These are phyloP conservation scores for Globisporangium perplexum DNA, from an alignment of 352 stramenopile species.

Conservation along the genomic window DNA sequence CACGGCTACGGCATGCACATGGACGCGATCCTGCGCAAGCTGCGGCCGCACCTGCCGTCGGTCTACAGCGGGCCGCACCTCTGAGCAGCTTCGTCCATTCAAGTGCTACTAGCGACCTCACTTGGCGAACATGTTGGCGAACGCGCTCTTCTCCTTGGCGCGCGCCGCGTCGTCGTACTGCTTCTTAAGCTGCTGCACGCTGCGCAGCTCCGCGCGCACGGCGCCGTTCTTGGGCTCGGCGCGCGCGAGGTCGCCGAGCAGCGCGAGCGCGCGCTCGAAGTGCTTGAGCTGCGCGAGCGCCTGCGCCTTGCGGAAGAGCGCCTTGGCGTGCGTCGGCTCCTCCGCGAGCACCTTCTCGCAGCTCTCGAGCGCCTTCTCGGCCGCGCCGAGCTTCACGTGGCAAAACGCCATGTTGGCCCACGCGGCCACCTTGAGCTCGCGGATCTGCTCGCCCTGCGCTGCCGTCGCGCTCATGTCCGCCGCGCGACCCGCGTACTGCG, in stretches of 20 bases:
- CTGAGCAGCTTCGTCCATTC: slow-evolving; percentile 3
- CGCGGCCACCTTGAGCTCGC: slow-evolving; percentile 56
- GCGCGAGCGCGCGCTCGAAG: slow-evolving; percentile 43
- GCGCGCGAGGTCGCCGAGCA: slow-evolving; percentile 48
- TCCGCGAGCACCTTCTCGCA: slow-evolving; percentile 76
- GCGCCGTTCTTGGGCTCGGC: slow-evolving; percentile 67
- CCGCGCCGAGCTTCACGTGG: slow-evolving; percentile 58
- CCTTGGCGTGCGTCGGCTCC: slow-evolving; percentile 64
- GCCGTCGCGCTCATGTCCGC: slow-evolving; percentile 48
- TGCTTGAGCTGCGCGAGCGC: slow-evolving; percentile 51
- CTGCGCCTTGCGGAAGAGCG: slow-evolving; percentile 77
- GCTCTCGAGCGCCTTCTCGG: slow-evolving; percentile 45
- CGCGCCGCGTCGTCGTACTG: slow-evolving; percentile 51
- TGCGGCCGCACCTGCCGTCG: slow-evolving; percentile 37
- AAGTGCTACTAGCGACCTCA: neutral
- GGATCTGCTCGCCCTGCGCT: slow-evolving; percentile 49
- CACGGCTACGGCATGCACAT: slow-evolving; percentile 77
- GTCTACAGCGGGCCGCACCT: slow-evolving; percentile 3
- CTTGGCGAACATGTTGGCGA: slow-evolving; percentile 65
- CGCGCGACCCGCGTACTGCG: slow-evolving; percentile 46
- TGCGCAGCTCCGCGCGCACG: slow-evolving; percentile 56
- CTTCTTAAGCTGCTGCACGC: slow-evolving; percentile 43
- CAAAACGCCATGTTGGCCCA: slow-evolving; percentile 84
- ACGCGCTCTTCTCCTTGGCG: slow-evolving; percentile 49
- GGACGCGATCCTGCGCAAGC: slow-evolving; percentile 40